Percentiles rank a stretch among this genome's conserved stretches.
Conservation (phyloP, 352 stramenopile genomes). For the Peronospora destructor region DNA sequence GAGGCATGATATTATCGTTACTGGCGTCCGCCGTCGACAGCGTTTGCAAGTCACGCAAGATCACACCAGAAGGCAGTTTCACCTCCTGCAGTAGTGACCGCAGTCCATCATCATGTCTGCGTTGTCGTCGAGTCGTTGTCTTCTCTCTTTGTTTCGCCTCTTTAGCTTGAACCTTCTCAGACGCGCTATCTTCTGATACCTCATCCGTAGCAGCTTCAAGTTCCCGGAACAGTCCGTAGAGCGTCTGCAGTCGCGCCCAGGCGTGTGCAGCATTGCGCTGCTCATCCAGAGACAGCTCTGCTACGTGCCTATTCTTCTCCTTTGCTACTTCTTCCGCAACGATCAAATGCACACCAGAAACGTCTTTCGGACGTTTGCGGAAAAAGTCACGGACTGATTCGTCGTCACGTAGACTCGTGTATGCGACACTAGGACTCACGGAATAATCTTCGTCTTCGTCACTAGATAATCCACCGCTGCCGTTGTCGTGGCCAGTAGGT, state of each 20-base stretch:
- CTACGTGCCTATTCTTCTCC: constrained; percentile 15
- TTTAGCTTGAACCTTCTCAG: constrained; percentile 9
- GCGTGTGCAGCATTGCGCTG: constrained; percentile 44
- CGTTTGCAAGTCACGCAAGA: constrained; percentile 47
- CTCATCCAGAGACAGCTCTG: constrained; percentile 34
- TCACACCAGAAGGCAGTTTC: constrained; percentile 31
- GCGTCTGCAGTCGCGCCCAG: constrained; percentile 46
- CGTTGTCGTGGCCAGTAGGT: constrained; percentile 53
- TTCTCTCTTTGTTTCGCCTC: not conserved
- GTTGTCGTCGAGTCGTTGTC: constrained; percentile 8
- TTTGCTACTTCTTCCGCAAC: constrained; percentile 6
- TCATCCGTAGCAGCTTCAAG: constrained; percentile 24
- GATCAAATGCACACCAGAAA: constrained; percentile 24
- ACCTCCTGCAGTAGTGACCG: constrained; percentile 40
- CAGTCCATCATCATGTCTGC: constrained; percentile 37
- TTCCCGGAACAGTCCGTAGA: constrained; percentile 57
- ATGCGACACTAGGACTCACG: constrained; percentile 37
- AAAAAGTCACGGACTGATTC: constrained; percentile 24
- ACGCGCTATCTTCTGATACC: constrained; percentile 18
- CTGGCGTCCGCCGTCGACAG: constrained; percentile 25
- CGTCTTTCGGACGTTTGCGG: constrained; percentile 24
- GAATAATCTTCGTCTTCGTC: constrained; percentile 21
- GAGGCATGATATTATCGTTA: constrained; percentile 34
- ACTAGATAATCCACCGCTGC: constrained; percentile 17
- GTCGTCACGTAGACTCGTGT: constrained; percentile 32